Evolutionary conservation across 352 stramenopile species (phyloP), one percentile per base, ranked within the genome.

Genomic region (Pythium angustatum): DNA sequence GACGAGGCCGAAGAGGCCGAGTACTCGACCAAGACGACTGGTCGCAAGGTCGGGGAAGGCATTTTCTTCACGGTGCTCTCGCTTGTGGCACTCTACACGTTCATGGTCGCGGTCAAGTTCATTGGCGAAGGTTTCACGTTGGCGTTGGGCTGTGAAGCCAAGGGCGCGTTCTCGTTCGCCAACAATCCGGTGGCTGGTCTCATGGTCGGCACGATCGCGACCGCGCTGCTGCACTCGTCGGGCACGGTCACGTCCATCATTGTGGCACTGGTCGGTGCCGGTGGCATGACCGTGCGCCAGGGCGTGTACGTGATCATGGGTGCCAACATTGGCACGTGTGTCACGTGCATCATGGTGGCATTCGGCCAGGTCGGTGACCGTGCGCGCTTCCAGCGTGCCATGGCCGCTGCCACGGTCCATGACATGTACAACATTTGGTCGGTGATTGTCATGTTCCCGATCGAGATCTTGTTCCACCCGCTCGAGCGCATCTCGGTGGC

Each of bases 251-350:
- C 54, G 11, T 62, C 54, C 12, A 50, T 62, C 40, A 33, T 38
- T 11, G 40, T 62, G 14, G 54, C 54, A 10, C 41, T 62, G 1
- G 54, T 62, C 4, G 54, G 54, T 5, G 17, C 54, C 2, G 40
- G 28, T 5, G 54, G 38, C 30, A 62, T 62, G 54, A 62, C 40
- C 7, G 36, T 62, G 6, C 54, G 54, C n/a, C 68, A 80, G 60
- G 85, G 66, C 30, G 90, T 94, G 52, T 87, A 79, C 61, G 88
- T 94, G 62, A 76, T 95, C 44, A 92, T 94, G 78, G 85, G 85
- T 27, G 83, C 85, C 34, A 94, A 94, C 69, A 88, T 86, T 7
- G 54, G 54, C 38, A 62, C 54, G 8, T 62, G 54, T 17, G 30
- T 62, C 17, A 62, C 54, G 17, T 62, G 54, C 41, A 62, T 62